Evolutionary conservation across 768 basidiomycete species (phyloP).

Genomic region (Chlorophyllum brunneum): DNA sequence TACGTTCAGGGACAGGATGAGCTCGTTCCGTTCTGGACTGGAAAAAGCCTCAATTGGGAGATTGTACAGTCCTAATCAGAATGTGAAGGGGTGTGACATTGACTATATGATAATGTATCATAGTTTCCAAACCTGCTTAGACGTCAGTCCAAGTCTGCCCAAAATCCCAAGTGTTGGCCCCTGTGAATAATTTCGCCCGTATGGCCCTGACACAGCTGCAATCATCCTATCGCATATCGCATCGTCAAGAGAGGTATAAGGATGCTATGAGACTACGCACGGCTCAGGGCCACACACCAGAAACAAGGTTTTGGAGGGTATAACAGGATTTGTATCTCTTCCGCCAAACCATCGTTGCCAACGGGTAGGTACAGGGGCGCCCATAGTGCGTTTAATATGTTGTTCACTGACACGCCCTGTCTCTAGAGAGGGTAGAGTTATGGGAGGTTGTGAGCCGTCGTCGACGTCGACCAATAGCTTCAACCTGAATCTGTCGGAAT

Average conservation of each 20-base stretch:
- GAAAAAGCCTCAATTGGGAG: slow-evolving; percentile 75
- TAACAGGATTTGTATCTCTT: slow-evolving; percentile 15
- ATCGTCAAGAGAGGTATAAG: slow-evolving; percentile 1
- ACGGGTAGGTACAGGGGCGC: slow-evolving; percentile 24
- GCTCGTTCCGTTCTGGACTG: slow-evolving; percentile 87
- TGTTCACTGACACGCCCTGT: slow-evolving; percentile 53
- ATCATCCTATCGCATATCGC: slow-evolving; percentile 57
- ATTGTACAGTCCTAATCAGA: slow-evolving; percentile 25
- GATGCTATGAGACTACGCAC: slow-evolving; percentile 37
- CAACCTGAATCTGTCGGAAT: slow-evolving; percentile 55
- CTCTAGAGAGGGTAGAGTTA: slow-evolving; percentile 24
- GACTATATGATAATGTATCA: slow-evolving; percentile 22
- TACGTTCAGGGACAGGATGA: slow-evolving; percentile 46
- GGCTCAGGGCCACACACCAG: slow-evolving; percentile 83
- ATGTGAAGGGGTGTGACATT: not conserved
- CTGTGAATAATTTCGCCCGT: slow-evolving; percentile 73
- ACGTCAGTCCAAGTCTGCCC: slow-evolving; percentile 56
- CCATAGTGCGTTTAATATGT: slow-evolving; percentile 41
- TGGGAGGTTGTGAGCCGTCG: slow-evolving; percentile 23
- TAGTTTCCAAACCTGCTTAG: slow-evolving; percentile 68
- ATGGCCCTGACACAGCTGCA: slow-evolving; percentile 68
- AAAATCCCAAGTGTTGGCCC: slow-evolving; percentile 66
- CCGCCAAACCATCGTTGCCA: slow-evolving; percentile 30
- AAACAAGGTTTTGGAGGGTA: slow-evolving; percentile 49
- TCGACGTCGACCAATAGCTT: slow-evolving; percentile 61